A percentile compares a stretch with the other conserved stretches of the same genome.
These are phyloP conservation scores for Phytophthora pseudosyringae DNA, from an alignment of 352 stramenopile genomes.

Conservation along the genomic window DNA sequence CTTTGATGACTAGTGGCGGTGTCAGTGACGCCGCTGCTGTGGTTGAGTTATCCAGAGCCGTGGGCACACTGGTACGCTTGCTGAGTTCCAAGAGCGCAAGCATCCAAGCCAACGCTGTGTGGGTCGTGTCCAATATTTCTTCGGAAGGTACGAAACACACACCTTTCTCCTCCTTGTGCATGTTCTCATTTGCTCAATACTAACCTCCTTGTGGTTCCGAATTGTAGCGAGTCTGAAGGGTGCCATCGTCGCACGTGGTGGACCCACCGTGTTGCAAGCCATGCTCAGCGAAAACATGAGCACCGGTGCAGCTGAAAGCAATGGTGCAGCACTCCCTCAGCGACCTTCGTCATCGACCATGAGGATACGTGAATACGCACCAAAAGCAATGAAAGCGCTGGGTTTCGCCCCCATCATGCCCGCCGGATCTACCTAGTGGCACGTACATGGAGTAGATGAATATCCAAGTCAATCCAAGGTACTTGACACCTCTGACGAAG, in stretches of 20 bases:
- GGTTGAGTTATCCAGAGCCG: conserved; percentile 40
- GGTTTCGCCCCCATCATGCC: conserved; percentile 59
- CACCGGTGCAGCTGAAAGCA: conserved; percentile 1
- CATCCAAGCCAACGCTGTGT: conserved; percentile 77
- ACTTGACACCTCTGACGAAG: not conserved
- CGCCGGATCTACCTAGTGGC: not conserved
- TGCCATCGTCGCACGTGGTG: conserved; percentile 58
- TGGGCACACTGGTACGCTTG: conserved; percentile 53
- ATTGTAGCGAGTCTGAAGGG: conserved; percentile 56
- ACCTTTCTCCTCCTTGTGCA: not conserved
- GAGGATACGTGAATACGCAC: conserved; percentile 79
- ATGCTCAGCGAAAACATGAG: conserved; percentile 63
- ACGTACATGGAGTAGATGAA: not conserved
- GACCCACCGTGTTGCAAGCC: conserved; percentile 63
- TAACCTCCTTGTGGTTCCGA: not conserved
- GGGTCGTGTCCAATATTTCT: conserved; percentile 81
- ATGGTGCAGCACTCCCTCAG: not conserved
- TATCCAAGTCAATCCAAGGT: not conserved
- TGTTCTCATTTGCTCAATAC: conserved; percentile 4
- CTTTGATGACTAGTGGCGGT: conserved; percentile 57
- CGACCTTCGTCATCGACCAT: conserved; percentile 60
- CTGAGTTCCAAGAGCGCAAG: conserved; percentile 57
- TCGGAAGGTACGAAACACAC: conserved; percentile 47
- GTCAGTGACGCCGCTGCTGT: conserved; percentile 39
- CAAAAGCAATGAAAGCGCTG: conserved; percentile 75